phyloP scores from a whole-genome alignment of 1,139 yeast genomes.

The Magnusiomyces ingens region DNA sequence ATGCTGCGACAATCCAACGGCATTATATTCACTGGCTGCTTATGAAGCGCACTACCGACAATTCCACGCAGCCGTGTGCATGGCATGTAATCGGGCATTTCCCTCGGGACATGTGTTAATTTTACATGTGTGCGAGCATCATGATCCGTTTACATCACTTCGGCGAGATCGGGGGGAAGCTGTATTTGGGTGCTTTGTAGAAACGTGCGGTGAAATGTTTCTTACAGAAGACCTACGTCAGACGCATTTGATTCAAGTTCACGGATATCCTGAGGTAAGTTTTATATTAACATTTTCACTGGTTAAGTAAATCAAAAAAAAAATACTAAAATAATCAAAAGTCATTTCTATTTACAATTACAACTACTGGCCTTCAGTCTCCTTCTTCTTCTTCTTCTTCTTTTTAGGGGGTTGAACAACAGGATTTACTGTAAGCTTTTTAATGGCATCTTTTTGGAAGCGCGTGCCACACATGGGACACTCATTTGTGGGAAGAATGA shows the following conservation, averaged over 20 bases:
- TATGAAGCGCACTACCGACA: constrained; percentile 24
- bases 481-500: constrained; percentile 44
- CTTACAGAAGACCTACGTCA: constrained; percentile 38
- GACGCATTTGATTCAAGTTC: constrained; percentile 45
- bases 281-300: constrained; percentile 11
- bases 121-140: constrained; percentile 50
- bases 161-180: constrained; percentile 38
- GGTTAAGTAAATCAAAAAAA: not conserved
- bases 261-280: constrained; percentile 41
- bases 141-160: constrained; percentile 43
- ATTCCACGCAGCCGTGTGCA: constrained; percentile 33
- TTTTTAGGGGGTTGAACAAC: constrained; percentile 41
- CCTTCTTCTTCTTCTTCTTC: constrained; percentile 32
- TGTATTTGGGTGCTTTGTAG: constrained; percentile 40
- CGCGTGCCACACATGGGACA: constrained; percentile 68
- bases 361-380: not conserved
- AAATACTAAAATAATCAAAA: not conserved
- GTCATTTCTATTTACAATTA: not conserved
- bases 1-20: constrained; percentile 8
- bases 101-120: constrained; percentile 39
- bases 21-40: constrained; percentile 1
- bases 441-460: constrained; percentile 52
- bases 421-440: constrained; percentile 49
- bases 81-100: constrained; percentile 39
- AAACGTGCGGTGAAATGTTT: constrained; percentile 36